These are phyloP conservation scores for Cavenderia fasciculata DNA, from an alignment of 78 protist genomes.

Conservation along the genomic window DNA sequence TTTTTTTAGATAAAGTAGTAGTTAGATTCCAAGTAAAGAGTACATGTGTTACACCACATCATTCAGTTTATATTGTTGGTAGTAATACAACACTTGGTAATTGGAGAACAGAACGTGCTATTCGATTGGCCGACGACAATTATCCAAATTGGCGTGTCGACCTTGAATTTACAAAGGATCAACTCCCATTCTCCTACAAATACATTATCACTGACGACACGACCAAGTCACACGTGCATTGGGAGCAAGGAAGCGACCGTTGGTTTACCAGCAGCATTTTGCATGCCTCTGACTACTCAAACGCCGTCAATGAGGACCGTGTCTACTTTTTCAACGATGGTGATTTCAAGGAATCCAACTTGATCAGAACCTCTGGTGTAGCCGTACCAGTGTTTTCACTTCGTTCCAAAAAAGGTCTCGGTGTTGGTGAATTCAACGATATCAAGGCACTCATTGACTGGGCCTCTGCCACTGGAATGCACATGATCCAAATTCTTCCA, in stretches of 20 bases:
- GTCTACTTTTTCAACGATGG: conserved; percentile 53
- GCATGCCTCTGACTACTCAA: conserved; percentile 20
- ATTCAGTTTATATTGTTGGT: conserved; percentile 51
- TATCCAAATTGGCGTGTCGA: conserved; percentile 68
- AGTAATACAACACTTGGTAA: conserved; percentile 69
- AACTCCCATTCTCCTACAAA: conserved; percentile 56
- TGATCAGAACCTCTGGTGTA: conserved; percentile 85
- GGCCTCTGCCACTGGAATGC: conserved; percentile 60
- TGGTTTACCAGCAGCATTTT: conserved; percentile 35
- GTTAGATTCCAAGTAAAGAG: conserved; percentile 72
- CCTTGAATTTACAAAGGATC: conserved; percentile 63
- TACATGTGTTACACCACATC: conserved; percentile 39
- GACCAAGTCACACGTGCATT: conserved; percentile 32
- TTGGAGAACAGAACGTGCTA: conserved; percentile 76
- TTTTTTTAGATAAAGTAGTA: conserved; percentile 40
- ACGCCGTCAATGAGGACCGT: conserved; percentile 4
- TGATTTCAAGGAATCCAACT: conserved; percentile 31
- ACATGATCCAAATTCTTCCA: conserved; percentile 90
- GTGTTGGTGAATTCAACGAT: conserved; percentile 93
- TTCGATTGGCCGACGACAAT: conserved; percentile 8
- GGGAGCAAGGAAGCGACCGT: conserved; percentile 63
- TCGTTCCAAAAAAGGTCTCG: conserved; percentile 65
- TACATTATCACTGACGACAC: conserved; percentile 50
- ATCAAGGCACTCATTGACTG: conserved; percentile 75
- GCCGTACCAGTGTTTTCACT: conserved; percentile 91